Percentiles rank a stretch among this genome's conserved stretches.
Conservation (phyloP, 352 stramenopile genomes). For the Vaucheria bursata region DNA sequence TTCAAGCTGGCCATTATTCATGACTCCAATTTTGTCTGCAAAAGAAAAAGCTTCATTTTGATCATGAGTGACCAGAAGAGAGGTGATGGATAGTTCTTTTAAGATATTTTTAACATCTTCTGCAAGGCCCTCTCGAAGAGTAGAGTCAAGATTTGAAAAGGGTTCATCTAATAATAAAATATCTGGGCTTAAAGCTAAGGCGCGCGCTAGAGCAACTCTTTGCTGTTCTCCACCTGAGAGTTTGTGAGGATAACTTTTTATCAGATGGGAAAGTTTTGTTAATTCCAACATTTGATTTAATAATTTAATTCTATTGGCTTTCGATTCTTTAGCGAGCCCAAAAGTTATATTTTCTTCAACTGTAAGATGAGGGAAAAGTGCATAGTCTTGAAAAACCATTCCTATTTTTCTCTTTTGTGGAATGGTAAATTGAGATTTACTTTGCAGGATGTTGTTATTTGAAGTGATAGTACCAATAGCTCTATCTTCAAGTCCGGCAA, state of each 20-base stretch:
- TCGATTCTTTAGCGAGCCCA: neutral
- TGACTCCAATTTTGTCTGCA: neutral
- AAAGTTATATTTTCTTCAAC: neutral
- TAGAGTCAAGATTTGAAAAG: neutral
- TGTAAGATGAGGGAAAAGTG: neutral
- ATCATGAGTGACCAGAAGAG: neutral
- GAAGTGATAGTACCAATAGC: neutral
- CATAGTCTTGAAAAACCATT: neutral
- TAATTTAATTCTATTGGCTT: neutral
- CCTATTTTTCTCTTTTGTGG: neutral
- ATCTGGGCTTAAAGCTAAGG: constrained; percentile 67
- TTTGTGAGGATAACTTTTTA: constrained; percentile 45
- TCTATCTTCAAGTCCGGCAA: neutral
- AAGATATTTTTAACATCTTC: neutral
- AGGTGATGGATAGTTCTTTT: neutral
- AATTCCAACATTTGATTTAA: neutral
- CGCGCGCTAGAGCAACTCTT: constrained; percentile 74
- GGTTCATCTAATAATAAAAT: constrained; percentile 61
- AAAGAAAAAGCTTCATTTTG: neutral
- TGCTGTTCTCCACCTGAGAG: constrained; percentile 82
- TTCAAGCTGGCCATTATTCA: neutral
- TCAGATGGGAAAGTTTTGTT: neutral
- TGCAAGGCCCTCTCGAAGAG: neutral
- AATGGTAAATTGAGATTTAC: no score
- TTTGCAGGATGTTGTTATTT: neutral